Evolutionary conservation across 1,284 basidiomycete species (phyloP).

Genomic region (Moesziomyces sp.): DNA sequence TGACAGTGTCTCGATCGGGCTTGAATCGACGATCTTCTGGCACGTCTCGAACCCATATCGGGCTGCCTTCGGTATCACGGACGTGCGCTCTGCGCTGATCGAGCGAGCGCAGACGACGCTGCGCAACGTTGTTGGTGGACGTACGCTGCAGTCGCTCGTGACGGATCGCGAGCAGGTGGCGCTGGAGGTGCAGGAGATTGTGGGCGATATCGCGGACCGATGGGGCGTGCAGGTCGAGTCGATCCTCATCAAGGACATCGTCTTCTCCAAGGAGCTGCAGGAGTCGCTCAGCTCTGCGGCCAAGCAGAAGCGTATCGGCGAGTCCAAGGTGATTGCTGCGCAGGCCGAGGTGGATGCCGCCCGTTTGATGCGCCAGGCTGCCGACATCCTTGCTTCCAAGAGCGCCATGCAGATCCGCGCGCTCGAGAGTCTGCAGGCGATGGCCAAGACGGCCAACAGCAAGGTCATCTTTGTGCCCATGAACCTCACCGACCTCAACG

Average conservation of each 20-base stretch:
- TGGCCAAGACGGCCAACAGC: constrained; percentile 78
- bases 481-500: constrained; percentile 65
- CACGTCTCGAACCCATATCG: constrained; percentile 72
- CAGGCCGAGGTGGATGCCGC: constrained; percentile 94
- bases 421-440: constrained; percentile 83
- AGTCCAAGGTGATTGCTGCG: constrained; percentile 94
- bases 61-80: constrained; percentile 89
- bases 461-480: constrained; percentile 96
- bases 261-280: constrained; percentile 90
- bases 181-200: constrained; percentile 93
- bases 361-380: constrained; percentile 85
- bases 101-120: constrained; percentile 96
- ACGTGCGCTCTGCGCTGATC: constrained; percentile 85
- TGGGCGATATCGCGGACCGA: constrained; percentile 72
- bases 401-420: constrained; percentile 98
- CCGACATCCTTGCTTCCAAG: constrained; percentile 71
- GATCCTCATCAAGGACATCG: constrained; percentile 84
- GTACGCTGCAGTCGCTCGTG: constrained; percentile 72
- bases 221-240: constrained; percentile 97
- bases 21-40: constrained; percentile 90
- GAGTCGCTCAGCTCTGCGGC: constrained; percentile 91
- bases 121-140: constrained; percentile 91
- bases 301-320: constrained; percentile 91
- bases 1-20: constrained; percentile 88
- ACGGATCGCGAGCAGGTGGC: constrained; percentile 93